Percentiles rank a stretch among this genome's conserved stretches.
Evolutionary conservation across 2,329 filamentous ascomycete genomes (phyloP).

Genomic region (Neospermospora avenae): DNA sequence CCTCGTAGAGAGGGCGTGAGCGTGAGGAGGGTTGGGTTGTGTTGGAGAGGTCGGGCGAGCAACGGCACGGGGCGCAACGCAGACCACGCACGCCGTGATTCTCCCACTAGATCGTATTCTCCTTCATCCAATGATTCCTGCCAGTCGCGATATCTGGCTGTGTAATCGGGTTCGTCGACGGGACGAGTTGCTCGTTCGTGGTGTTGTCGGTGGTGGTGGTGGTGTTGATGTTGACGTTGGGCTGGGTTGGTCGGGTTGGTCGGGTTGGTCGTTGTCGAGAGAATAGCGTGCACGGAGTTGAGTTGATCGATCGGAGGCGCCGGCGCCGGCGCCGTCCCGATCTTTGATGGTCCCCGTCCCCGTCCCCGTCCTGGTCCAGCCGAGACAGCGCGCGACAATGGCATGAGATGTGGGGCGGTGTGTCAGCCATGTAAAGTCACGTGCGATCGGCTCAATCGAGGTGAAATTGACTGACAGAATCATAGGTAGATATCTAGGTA

Average conservation of each 20-base stretch:
- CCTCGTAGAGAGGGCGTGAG: conserved; percentile 9
- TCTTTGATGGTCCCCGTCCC: conserved; percentile 6
- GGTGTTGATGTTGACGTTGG: conserved; percentile 7
- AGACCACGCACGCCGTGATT: conserved; percentile 12
- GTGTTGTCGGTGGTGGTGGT: conserved; percentile 23
- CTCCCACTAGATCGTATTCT: conserved; percentile 10
- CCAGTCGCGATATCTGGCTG: conserved; percentile 6
- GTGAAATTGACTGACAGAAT: no score
- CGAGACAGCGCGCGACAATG: conserved; percentile 11
- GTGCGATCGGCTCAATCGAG: no score
- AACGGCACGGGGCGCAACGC: conserved; percentile 25
- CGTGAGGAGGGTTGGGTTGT: conserved; percentile 16
- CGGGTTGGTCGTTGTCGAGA: not conserved
- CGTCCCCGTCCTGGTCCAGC: not conserved
- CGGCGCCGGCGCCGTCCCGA: no score
- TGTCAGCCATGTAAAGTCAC: no score
- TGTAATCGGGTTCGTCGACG: conserved; percentile 7
- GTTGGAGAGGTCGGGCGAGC: conserved; percentile 9
- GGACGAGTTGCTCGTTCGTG: conserved; percentile 19
- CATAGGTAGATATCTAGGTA: no score
- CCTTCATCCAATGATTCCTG: conserved; percentile 22
- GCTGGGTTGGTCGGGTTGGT: no score
- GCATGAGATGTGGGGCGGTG: conserved; percentile 1
- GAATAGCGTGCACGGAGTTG: not conserved
- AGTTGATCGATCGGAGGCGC: conserved; percentile 20